phyloP scores from a whole-genome alignment of 169 alveolate species.

The Cryptosporidium xiaoi region DNA sequence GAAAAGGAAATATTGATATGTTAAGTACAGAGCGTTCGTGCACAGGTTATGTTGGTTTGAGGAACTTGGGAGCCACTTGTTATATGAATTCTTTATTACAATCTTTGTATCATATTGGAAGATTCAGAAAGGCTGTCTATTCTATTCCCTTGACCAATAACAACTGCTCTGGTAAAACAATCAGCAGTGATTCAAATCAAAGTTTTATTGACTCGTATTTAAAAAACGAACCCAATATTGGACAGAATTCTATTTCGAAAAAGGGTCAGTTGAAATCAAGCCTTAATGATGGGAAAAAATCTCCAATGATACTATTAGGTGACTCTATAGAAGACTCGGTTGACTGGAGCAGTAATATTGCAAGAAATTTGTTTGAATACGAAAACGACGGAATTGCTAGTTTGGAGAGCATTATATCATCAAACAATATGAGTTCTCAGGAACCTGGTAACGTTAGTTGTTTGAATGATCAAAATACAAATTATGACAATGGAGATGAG shows the following conservation, averaged over 20 bases:
- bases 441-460: conserved; percentile 10
- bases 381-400: conserved; percentile 59
- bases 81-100: conserved; percentile 98
- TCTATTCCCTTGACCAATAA: conserved; percentile 72
- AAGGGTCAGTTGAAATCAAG: not conserved
- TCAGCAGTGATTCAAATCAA: not conserved
- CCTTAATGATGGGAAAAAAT: conserved; percentile 12
- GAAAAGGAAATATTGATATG: conserved; percentile 17
- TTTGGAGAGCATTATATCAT: conserved; percentile 51
- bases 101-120: conserved; percentile 95
- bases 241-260: not conserved
- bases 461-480: not conserved
- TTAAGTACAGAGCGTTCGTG: conserved; percentile 57
- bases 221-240: not conserved
- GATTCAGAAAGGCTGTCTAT: conserved; percentile 94
- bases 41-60: conserved; percentile 95
- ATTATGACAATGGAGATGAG: not conserved
- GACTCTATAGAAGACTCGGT: conserved; percentile 37
- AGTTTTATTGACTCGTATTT: not conserved
- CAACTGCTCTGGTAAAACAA: not conserved
- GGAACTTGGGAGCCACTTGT: conserved; percentile 98
- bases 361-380: conserved; percentile 34
- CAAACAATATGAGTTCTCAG: conserved; percentile 2
- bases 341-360: conserved; percentile 62
- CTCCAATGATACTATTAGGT: conserved; percentile 22